Evolutionary conservation across 495 filamentous ascomycete genomes (phyloP), one percentile per base, ranked within the genome.

Genomic region (Hyphodiscus hymeniophilus): DNA sequence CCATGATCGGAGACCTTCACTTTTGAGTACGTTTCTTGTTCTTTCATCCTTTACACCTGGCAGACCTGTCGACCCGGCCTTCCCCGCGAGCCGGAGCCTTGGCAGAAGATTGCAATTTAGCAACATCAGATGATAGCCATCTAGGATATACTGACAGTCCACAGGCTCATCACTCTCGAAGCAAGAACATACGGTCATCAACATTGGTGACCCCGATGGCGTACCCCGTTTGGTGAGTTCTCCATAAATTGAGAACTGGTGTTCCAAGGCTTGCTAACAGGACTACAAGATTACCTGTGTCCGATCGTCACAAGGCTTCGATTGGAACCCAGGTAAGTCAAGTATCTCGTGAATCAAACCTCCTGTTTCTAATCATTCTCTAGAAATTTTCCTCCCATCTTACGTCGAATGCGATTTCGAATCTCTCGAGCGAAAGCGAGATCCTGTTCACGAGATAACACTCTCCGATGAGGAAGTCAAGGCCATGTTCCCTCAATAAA

Each of bases 101-200:
- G 32, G 32, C 31, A n/a, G 13, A 5, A 10, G 34, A 10, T 12
- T 18, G 6, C n/a, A 18, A 24, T 15, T 26, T 22, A 8, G 7
- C 15, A 31, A 23, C 16, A 35, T 39, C n/a, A 38, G n/a, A 40
- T 38, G 18, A 16, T 2, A 40, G 8, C 4, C 7, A 21, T 22
- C 3, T 20, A 38, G 46, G 18, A 56, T 43, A 58, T 46, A 52
- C 42, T 40, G 13, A 51, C 41, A 21, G 23, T 50, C 21, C 22
- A 17, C 39, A 84, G 80, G 80, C 59, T 72, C 76, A 23, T 78
- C 79, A 5, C 61, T 85, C 41, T 72, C 72, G 32, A 76, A 81
- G 59, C 69, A 79, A 47, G 81, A 85, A 62, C 79, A 77, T 54
- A 84, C 75, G 2, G 80, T 83, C 15, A 72, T 85, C 56, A 82